Evolutionary conservation across 345 rosid species (phyloP).

Genomic region (Eucalyptus sp.): DNA sequence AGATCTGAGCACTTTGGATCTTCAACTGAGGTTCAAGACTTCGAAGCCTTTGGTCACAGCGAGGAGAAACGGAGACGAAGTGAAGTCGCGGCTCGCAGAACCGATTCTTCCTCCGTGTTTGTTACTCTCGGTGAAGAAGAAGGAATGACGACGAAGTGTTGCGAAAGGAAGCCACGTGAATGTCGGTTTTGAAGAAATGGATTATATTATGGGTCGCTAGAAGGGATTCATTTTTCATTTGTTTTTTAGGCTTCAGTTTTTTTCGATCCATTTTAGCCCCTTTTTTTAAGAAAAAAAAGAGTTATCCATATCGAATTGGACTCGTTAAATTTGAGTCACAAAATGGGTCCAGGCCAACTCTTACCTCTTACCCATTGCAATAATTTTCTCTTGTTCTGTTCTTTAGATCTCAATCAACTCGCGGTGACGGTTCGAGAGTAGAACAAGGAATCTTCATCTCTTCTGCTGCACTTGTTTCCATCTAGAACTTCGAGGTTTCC

Average conservation of each 20-base stretch:
- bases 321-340: too few relatives aligned
- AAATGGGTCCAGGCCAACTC: too few relatives aligned
- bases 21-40: neutral
- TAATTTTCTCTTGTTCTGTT: neutral
- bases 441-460: neutral
- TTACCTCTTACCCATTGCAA: neutral
- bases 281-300: too few relatives aligned
- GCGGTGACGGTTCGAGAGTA: neutral
- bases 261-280: too few relatives aligned
- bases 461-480: neutral
- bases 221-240: too few relatives aligned
- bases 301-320: too few relatives aligned
- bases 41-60: neutral
- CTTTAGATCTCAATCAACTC: neutral
- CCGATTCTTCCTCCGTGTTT: neutral
- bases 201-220: neutral
- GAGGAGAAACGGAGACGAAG: neutral
- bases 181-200: neutral
- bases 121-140: neutral
- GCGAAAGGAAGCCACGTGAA: neutral
- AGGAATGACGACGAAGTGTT: neutral
- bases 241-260: too few relatives aligned
- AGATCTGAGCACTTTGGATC: neutral
- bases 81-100: neutral
- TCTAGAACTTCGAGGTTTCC: neutral